Evolutionary conservation across 129 eudicot species (phyloP).

Genomic region (Arctium minus): DNA sequence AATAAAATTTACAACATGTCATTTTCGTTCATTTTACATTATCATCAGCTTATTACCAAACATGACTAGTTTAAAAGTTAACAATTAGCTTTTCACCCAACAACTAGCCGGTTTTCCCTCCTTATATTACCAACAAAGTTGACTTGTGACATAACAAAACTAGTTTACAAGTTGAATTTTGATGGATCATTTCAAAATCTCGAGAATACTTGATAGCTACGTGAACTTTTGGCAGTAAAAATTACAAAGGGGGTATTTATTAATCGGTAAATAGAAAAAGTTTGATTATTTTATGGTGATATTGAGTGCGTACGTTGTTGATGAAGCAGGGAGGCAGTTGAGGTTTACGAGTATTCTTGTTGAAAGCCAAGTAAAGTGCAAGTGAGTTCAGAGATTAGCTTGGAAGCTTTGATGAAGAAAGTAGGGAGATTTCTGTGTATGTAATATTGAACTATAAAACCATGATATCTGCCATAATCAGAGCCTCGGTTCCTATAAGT

Average conservation of each 20-base stretch:
- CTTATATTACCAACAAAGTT: not conserved
- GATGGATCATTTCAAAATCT: not conserved
- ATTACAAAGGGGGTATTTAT: not conserved
- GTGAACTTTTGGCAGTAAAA: not conserved
- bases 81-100: not conserved
- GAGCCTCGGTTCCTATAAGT: not conserved
- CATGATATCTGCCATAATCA: not conserved
- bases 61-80: not conserved
- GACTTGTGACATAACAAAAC: too few species aligned
- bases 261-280: too few species aligned
- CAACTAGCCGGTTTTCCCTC: too few species aligned
- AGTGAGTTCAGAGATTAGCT: not conserved
- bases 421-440: not conserved
- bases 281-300: not conserved
- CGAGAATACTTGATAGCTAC: not conserved
- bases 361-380: not conserved
- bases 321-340: slow-evolving; percentile 16
- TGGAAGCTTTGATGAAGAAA: not conserved
- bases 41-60: not conserved
- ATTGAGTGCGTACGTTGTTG: not conserved
- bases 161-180: not conserved
- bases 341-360: not conserved
- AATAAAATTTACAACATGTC: not conserved
- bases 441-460: slow-evolving; percentile 10
- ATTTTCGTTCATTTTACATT: not conserved